Percentiles rank a stretch among this genome's conserved stretches.
phyloP scores from a whole-genome alignment of 257 asterid species.

The Jacaranda mimosifolia region DNA sequence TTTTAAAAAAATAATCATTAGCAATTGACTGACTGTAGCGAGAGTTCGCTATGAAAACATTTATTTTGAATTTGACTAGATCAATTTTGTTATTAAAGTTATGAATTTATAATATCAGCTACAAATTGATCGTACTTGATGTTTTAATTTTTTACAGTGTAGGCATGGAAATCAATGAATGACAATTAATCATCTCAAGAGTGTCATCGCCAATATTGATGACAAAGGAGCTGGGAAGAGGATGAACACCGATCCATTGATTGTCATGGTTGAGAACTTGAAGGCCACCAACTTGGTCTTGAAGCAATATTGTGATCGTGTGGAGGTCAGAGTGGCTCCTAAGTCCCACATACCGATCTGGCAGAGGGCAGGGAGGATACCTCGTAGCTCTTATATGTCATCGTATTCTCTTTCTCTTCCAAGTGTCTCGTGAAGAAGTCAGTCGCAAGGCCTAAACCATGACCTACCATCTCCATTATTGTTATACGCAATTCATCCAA shows the following conservation, averaged over 20 bases:
- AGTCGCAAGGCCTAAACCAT: conserved; percentile 36
- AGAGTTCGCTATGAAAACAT: too few species aligned
- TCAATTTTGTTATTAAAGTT: too few species aligned
- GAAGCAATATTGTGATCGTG: conserved; percentile 37
- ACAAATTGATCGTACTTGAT: too few species aligned
- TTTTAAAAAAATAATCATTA: too few species aligned
- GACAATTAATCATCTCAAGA: conserved; percentile 28
- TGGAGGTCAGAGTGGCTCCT: conserved; percentile 46
- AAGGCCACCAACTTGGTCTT: conserved; percentile 40
- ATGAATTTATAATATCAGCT: too few species aligned
- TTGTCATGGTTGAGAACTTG: conserved; percentile 32
- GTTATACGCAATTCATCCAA: conserved; percentile 34
- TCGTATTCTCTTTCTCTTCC: conserved; percentile 31
- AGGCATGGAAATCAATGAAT: too few species aligned
- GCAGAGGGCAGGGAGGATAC: conserved; percentile 40
- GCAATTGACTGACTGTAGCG: too few species aligned
- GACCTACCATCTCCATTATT: conserved; percentile 40
- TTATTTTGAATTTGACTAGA: too few species aligned
- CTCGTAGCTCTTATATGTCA: conserved; percentile 27
- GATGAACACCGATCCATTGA: conserved; percentile 37
- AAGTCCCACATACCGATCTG: conserved; percentile 32
- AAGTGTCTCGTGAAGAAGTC: conserved; percentile 39
- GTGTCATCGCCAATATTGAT: conserved; percentile 47
- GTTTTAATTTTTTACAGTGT: too few species aligned
- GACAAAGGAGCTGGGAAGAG: conserved; percentile 35